Percentiles rank a stretch among this genome's conserved stretches.
Conservation (phyloP, 148 eudicot species). For the Rhododendron mucronatum region DNA sequence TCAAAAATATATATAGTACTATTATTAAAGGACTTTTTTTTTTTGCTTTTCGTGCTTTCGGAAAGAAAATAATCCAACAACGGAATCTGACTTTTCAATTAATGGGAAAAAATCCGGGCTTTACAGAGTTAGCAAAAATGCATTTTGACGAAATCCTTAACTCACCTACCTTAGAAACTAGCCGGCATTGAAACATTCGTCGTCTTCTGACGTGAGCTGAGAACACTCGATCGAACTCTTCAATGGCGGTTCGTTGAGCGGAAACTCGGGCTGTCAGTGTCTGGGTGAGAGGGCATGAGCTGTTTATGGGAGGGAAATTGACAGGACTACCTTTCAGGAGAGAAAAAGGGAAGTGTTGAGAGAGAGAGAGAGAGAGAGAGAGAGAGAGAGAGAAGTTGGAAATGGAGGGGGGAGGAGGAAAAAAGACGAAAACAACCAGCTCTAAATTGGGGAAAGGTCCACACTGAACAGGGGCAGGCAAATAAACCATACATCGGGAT, state of each 20-base stretch:
- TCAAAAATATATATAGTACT: too few species aligned
- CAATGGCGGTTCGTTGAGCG: not conserved
- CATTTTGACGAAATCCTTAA: not conserved
- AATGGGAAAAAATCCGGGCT: not conserved
- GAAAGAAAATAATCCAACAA: not conserved
- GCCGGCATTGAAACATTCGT: not conserved
- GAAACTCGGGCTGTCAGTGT: not conserved
- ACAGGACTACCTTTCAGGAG: not conserved
- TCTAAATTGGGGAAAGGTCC: not conserved
- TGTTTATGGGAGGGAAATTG: not conserved
- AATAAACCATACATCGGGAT: not conserved
- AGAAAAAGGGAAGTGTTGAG: not conserved
- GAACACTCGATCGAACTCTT: not conserved
- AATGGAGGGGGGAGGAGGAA: not conserved
- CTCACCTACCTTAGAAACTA: not conserved
- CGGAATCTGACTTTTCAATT: not conserved
- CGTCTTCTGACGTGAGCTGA: not conserved
- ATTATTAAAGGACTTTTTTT: too few species aligned
- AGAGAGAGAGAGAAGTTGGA: not conserved
- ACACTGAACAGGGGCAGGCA: too few species aligned
- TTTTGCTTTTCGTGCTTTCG: not conserved
- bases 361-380: too few species aligned
- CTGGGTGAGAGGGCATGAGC: not conserved
- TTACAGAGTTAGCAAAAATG: not conserved
- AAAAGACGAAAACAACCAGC: slow-evolving; percentile 4